phyloP scores from a whole-genome alignment of 805 yeast genomes.

The Candida maesae region DNA sequence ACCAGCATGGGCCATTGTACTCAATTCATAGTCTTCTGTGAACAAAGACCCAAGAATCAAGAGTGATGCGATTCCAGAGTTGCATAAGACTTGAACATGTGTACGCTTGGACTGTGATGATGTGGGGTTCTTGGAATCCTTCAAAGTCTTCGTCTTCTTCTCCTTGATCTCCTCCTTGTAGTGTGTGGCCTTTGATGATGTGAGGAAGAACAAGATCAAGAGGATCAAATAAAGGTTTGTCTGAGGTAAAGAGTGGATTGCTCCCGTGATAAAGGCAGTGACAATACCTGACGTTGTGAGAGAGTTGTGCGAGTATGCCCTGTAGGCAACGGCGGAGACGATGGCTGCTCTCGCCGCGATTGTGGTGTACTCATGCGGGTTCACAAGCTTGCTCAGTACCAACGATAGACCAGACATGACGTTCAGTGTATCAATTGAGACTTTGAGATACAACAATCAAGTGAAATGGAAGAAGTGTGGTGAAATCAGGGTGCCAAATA shows the following conservation, averaged over 20 bases:
- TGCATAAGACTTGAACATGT: conserved; percentile 39
- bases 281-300: conserved; percentile 34
- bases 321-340: conserved; percentile 16
- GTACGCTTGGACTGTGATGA: conserved; percentile 33
- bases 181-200: conserved; percentile 38
- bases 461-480: too few species aligned
- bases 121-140: conserved; percentile 9
- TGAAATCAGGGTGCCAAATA: too few species aligned
- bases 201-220: conserved; percentile 33
- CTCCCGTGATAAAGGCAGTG: conserved; percentile 36
- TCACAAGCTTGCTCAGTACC: too few species aligned
- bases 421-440: too few species aligned
- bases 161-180: conserved; percentile 34
- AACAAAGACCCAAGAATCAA: conserved; percentile 28
- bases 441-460: too few species aligned
- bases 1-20: conserved; percentile 23
- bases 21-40: conserved; percentile 5
- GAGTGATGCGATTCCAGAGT: conserved; percentile 36
- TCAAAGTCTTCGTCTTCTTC: conserved; percentile 28
- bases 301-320: conserved; percentile 34
- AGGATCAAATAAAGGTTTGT: conserved; percentile 32
- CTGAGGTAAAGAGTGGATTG: conserved; percentile 37
- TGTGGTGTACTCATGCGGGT: conserved; percentile 6
- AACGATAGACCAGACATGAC: too few species aligned
- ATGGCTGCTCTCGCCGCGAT: conserved; percentile 12